Evolutionary conservation across 2,329 filamentous ascomycete species (phyloP), one percentile per base, ranked within the genome.

Genomic region (Colletotrichum tofieldiae): DNA sequence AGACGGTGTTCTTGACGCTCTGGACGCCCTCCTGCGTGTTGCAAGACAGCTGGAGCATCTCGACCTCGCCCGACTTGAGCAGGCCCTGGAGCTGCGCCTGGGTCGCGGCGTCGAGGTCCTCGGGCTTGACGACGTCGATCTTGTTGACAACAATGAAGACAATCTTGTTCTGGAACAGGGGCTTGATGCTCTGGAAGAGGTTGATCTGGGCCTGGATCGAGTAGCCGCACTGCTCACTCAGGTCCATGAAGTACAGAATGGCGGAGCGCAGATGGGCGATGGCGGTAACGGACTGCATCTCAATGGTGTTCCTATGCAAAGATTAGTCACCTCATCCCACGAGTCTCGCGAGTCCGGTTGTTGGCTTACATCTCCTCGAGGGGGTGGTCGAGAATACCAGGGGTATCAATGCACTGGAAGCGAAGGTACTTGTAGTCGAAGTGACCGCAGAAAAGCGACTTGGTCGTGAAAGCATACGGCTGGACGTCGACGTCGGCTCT

Each of bases 61-160:
- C 96, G 11, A 98, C 94, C 80, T 98, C 95, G 66, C 93, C 93
- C 58, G 93, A 90, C 84, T 96, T 96, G 72, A 96, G 86, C 75
- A 99, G 89, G 35, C 90, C 86, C 80, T 97, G 91, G 52, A 99
- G 86, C 79, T 96, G 89, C 67, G 91, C 90, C 81, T 96, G 93
- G 32, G 92, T 91, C 77, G 94, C 93, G 8, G 90, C 85, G 75
- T 96, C 93, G 47, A 99, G 86, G 79, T 98, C 95, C 79, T 98
- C 94, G 1, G 95, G 95, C 72, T 92, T 90, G 80, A 93, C 91
- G 72, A 98, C 90, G 82, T 99, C 96, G 77, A 98, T 98, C 89
- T 99, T 99, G 92, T 99, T 99, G 84, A 98, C 89, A 69, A 98
- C 94, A 70, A 99, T 89, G 82, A 98, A 98, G 55, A 98, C 96